Percentiles rank a stretch among this genome's conserved stretches.
Evolutionary conservation across 129 eudicot genomes (phyloP).

Genomic region (Escallonia rubra): DNA sequence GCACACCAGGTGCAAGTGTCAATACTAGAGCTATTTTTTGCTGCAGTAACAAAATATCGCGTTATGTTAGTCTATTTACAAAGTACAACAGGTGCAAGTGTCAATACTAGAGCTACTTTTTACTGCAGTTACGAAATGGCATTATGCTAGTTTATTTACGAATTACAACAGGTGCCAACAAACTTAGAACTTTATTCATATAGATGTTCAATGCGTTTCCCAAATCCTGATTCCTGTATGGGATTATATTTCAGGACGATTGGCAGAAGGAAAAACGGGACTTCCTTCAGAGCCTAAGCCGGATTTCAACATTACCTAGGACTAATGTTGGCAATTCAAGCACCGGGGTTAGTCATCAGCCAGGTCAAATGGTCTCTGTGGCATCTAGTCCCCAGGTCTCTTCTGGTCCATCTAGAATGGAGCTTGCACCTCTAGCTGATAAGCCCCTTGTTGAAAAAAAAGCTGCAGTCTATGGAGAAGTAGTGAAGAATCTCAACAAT

Average conservation of each 20-base stretch:
- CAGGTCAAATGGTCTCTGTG: constrained; percentile 56
- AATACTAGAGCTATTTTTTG: too few species aligned
- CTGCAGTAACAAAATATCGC: too few species aligned
- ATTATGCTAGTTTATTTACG: too few species aligned
- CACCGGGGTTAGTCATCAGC: constrained; percentile 47
- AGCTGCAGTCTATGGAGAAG: constrained; percentile 73
- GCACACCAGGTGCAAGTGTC: too few species aligned
- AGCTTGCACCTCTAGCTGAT: constrained; percentile 54
- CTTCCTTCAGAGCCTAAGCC: constrained; percentile 87
- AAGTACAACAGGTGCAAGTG: too few species aligned
- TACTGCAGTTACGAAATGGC: too few species aligned
- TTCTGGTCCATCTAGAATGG: constrained; percentile 66
- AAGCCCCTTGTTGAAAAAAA: constrained; percentile 73
- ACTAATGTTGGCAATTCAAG: constrained; percentile 49
- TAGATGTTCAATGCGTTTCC: not conserved
- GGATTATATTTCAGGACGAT: constrained; percentile 59
- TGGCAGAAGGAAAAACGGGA: constrained; percentile 96
- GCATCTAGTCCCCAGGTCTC: constrained; percentile 63
- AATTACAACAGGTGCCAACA: too few species aligned
- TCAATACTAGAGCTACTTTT: too few species aligned
- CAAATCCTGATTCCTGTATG: not conserved
- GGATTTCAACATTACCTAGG: constrained; percentile 79
- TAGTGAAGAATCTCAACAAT: constrained; percentile 68
- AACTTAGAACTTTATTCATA: too few species aligned
- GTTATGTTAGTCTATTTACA: too few species aligned